Base-by-base conservation (phyloP, 2,329 filamentous ascomycete species). In the Mycogone perniciosa region DNA sequence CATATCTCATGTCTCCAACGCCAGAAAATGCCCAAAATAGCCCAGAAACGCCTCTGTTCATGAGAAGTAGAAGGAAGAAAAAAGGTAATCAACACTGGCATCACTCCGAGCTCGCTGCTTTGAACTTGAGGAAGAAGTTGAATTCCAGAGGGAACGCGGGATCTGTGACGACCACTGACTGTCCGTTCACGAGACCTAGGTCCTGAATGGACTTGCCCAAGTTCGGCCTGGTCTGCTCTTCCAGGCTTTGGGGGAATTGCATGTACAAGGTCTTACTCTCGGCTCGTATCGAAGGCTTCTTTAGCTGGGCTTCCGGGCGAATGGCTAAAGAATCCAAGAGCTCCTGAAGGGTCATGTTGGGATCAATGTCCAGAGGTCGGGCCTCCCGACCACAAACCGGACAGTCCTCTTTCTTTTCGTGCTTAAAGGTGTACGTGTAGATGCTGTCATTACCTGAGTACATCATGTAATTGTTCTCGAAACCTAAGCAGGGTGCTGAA, bases 351-450 rank as follows among this genome's bases (percentile, higher is more conserved):
- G 89, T 95, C 63, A 75, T 76, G 39, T 81, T 77, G 0, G 85
- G 79, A 61, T 90, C 80, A 27, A 95, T 80, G 2, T 79, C 71
- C 10, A 97, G 75, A 29, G 86, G 85, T 47, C 89, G 86, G 4
- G 93, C 84, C 52, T 89, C 71, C 48, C 89, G 87, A 13, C 92
- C 91, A 64, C 93, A 99, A 6, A 97, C 93, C 2, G 93, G 90
- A 58, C 93, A 99, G 68, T 97, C 93, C 11, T 86, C 80, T 68
- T 96, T 97, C 74, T 88, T 89, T 71, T 96, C 86, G 62, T 96
- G 90, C 62, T 90, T 85, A 67, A 97, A 99, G 0, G 93, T 99
- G 69, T 96, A 96, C 0, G 93, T 99, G 73, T 99, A 99, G 58
- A 99, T 86, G 58, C 87, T 81, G 63, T 95, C 92, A 63, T 97